Evolutionary conservation across 495 filamentous ascomycete species (phyloP), one percentile per base, ranked within the genome.

Genomic region (Annulohypoxylon maeteangense): DNA sequence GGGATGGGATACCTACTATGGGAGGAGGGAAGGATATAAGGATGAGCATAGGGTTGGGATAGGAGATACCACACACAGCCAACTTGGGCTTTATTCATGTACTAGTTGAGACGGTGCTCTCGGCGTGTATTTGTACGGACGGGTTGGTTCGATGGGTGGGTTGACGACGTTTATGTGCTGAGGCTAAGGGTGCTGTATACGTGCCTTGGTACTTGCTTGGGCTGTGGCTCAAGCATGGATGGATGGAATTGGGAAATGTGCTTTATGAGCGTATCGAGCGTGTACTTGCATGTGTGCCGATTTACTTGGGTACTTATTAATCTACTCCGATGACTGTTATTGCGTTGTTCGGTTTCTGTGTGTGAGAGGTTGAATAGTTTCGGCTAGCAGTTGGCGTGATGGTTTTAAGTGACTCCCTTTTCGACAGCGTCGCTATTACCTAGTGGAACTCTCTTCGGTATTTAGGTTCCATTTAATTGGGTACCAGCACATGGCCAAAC

Each of bases 321-420:
- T 51, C 47, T n/a, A 51, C 47, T 51, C 47, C 23, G 23, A 51
- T 51, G 10, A 51, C 47, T 51, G 10, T 27, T 51, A n/a, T 51
- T 29, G 16, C 10, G 7, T 50, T 47, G 16, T 12, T 25, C 16
- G 10, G 12, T 8, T 29, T 23, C 2, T 27, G 12, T 14, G 12
- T 51, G 47, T 51, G 47, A 23, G 11, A n/a, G 16, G 12, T 18
- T 44, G 7, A 5, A 20, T 44, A 20, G 1, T 42, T 42, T 11
- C 38, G 38, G 11, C 3, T 14, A 3, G 6, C n/a, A 14, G 14
- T n/a, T n/a, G n/a, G n/a, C n/a, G n/a, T n/a, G n/a, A n/a, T n/a
- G n/a, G n/a, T 29, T 29, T 29, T 29, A 29, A 29, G 27, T 29
- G 27, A 29, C 27, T 6, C 27, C 27, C 27, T 29, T 29, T 29